Evolutionary conservation across 2,329 filamentous ascomycete species (phyloP).

Genomic region (Chaetomiaceae sp.): DNA sequence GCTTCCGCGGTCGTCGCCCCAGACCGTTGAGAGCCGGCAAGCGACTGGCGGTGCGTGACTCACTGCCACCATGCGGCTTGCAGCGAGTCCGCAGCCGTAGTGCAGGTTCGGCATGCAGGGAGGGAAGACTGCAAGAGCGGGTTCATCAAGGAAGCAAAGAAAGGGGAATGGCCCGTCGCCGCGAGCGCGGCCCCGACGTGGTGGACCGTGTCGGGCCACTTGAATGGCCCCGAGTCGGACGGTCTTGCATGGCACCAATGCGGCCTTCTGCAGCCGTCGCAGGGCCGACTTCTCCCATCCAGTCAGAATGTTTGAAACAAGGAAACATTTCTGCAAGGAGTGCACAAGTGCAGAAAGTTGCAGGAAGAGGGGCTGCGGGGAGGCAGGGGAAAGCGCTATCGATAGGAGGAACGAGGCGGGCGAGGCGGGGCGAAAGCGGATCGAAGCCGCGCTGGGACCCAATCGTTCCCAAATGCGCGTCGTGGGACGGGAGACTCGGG

Average conservation of each 20-base stretch:
- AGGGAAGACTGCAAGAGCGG: conserved; percentile 2
- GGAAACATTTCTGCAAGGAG: conserved; percentile 14
- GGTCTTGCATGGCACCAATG: conserved; percentile 25
- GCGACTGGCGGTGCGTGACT: conserved; percentile 33
- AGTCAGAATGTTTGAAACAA: conserved; percentile 22
- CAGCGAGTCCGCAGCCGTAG: conserved; percentile 3
- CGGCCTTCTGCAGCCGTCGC: conserved; percentile 27
- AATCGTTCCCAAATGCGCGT: conserved; percentile 5
- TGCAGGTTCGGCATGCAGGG: conserved; percentile 21
- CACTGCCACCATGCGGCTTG: conserved; percentile 20
- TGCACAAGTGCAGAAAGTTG: conserved; percentile 12
- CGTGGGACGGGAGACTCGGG: not conserved
- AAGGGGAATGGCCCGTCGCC: conserved; percentile 9
- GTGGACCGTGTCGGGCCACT: conserved; percentile 25
- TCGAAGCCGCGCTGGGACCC: conserved; percentile 1
- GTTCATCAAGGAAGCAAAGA: not conserved
- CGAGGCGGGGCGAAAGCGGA: not conserved
- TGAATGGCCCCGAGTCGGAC: conserved; percentile 27
- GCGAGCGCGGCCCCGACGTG: conserved; percentile 22
- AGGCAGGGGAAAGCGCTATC: conserved; percentile 29
- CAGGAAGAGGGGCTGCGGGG: conserved; percentile 20
- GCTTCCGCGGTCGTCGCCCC: conserved; percentile 23
- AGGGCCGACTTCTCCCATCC: conserved; percentile 21
- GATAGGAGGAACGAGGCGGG: conserved; percentile 20
- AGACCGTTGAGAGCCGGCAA: conserved; percentile 21